A percentile compares a stretch with the other conserved stretches of the same genome.
Conservation (phyloP, 495 filamentous ascomycete species). For the Opeltia flavorubescens region DNA sequence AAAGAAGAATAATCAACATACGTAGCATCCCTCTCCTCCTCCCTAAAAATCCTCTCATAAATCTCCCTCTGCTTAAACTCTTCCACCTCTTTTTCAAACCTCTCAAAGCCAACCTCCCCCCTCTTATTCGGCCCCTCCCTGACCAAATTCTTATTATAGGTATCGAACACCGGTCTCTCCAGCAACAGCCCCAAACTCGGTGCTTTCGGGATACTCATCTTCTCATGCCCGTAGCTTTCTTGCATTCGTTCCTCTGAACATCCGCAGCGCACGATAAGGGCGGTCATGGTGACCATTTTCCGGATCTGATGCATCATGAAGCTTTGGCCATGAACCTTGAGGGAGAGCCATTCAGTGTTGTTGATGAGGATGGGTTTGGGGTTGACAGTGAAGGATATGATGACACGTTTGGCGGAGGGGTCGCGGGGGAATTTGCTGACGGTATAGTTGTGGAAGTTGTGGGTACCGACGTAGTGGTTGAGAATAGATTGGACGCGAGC, state of each 20-base stretch:
- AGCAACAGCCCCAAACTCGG: slow-evolving; percentile 77
- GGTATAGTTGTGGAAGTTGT: slow-evolving; percentile 93
- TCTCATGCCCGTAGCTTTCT: slow-evolving; percentile 49
- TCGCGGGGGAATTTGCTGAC: slow-evolving; percentile 70
- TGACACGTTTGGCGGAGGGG: slow-evolving; percentile 69
- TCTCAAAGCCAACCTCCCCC: slow-evolving; percentile 55
- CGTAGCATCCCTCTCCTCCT: slow-evolving; percentile 68
- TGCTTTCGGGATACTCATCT: slow-evolving; percentile 85
- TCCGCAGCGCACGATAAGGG: slow-evolving; percentile 70
- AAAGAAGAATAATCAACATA: slow-evolving; percentile 28
- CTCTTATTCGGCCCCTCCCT: slow-evolving; percentile 38
- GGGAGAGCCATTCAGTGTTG: slow-evolving; percentile 84
- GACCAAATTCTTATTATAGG: slow-evolving; percentile 54
- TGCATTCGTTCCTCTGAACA: slow-evolving; percentile 48
- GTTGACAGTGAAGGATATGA: slow-evolving; percentile 73
- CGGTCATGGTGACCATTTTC: slow-evolving; percentile 92
- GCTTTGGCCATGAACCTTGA: slow-evolving; percentile 91
- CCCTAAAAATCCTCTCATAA: slow-evolving; percentile 77
- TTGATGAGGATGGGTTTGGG: slow-evolving; percentile 64
- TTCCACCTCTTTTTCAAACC: slow-evolving; percentile 60
- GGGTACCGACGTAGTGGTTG: slow-evolving; percentile 59
- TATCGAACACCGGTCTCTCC: slow-evolving; percentile 79
- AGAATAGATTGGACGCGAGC: slow-evolving; percentile 58
- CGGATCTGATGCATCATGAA: slow-evolving; percentile 99
- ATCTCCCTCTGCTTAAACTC: slow-evolving; percentile 91